Evolutionary conservation across 2,329 filamentous ascomycete species (phyloP), one percentile per base, ranked within the genome.

Genomic region (Fusarium anguioides): DNA sequence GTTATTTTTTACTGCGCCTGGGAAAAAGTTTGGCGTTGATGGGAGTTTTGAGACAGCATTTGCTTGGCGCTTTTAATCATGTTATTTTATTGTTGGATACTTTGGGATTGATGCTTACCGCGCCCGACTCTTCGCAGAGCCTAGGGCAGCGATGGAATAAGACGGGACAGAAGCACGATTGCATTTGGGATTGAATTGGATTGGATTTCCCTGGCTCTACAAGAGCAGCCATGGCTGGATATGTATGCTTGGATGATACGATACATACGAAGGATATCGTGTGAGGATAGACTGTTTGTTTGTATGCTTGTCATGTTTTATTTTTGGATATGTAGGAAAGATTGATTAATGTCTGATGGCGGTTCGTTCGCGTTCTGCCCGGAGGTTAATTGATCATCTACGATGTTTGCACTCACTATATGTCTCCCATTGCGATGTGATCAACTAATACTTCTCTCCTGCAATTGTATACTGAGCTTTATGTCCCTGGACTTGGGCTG

Each of bases 21-120:
- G 45, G 49, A 65, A 72, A 72, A 73, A 72, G 71, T 68, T 68
- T 50, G 73, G 73, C 66, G 72, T 68, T 73, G 45, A 45, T 39
- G 35, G 72, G 72, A 64, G 64, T 64, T 57, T 62, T 63, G 48
- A 60, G 58, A 60, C 35, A 64, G 68, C 71, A 73, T 73, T 60
- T 72, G 68, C 57, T 59, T 62, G 68, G 68, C 68, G 66, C 61
- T 61, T 53, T 63, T 55, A 55, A 64, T 59, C 39, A 51, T 66
- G 54, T 65, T 67, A 53, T 36, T 67, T 56, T 36, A 44, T 39
- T 45, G 50, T 41, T 60, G 65, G 47, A 51, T 65, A 27, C 49
- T 68, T 55, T 59, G 35, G 37, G 55, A 50, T 51, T 51, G 42
- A 48, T 59, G 59, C 53, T 69, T 70, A 53, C 49, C 51, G 47